A percentile compares a stretch with the other conserved stretches of the same genome.
These are phyloP conservation scores for Iris pallida DNA, from an alignment of 116 monocot species.

Conservation along the genomic window DNA sequence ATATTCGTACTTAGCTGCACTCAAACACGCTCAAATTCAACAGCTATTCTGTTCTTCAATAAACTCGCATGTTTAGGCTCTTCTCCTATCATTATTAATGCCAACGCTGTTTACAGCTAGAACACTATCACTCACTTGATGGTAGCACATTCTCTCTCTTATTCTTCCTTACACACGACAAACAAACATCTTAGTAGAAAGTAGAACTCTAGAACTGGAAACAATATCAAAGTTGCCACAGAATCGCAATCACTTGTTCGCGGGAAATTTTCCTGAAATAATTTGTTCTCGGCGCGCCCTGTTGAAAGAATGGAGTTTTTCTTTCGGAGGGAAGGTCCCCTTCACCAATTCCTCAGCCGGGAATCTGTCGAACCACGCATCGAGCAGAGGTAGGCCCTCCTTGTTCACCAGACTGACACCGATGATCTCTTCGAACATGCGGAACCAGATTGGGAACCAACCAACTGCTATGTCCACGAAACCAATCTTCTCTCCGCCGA, in stretches of 20 bases:
- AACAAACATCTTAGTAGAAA: not conserved
- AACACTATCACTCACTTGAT: not conserved
- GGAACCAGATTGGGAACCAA: slow-evolving; percentile 23
- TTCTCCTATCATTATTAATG: not conserved
- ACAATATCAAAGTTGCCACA: not conserved
- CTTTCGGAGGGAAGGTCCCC: not conserved
- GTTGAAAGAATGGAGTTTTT: not conserved
- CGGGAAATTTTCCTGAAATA: not conserved
- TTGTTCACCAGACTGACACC: slow-evolving; percentile 12
- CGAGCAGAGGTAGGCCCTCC: slow-evolving; percentile 5
- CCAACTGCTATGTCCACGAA: slow-evolving; percentile 26
- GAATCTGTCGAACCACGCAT: slow-evolving; percentile 23
- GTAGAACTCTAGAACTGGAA: not conserved
- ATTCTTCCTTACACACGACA: not conserved
- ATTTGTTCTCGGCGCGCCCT: not conserved
- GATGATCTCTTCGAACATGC: slow-evolving; percentile 18
- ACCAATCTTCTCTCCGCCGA: slow-evolving; percentile 39
- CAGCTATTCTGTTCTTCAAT: too few species aligned
- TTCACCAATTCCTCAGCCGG: slow-evolving; percentile 15
- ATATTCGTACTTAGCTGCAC: too few species aligned
- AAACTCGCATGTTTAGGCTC: too few species aligned
- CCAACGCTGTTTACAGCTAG: not conserved
- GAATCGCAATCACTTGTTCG: not conserved
- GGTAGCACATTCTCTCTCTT: not conserved
- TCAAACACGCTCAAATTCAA: too few species aligned